A percentile compares a stretch with the other conserved stretches of the same genome.
Evolutionary conservation across 495 filamentous ascomycete species (phyloP).

Genomic region (Neurospora sp.): DNA sequence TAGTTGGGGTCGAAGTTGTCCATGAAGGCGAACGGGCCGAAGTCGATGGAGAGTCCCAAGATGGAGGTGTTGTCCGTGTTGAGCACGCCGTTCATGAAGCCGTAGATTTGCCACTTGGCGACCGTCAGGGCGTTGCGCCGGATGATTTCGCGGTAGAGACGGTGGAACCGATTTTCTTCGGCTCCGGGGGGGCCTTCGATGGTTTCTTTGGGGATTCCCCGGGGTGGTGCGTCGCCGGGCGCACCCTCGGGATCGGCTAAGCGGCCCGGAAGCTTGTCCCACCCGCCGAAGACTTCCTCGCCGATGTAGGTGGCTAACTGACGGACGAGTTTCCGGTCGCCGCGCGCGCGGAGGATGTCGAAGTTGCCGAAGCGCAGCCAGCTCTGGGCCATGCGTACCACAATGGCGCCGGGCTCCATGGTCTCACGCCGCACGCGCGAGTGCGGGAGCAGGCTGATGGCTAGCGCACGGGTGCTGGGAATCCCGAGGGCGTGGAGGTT

Average conservation of each 20-base stretch:
- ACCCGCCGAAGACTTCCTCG: slow-evolving; percentile 76
- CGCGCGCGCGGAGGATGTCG: slow-evolving; percentile 70
- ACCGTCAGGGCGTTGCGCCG: slow-evolving; percentile 82
- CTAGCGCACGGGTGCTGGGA: slow-evolving; percentile 76
- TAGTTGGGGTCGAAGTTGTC: slow-evolving; percentile 90
- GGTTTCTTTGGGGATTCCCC: slow-evolving; percentile 43
- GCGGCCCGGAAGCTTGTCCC: slow-evolving; percentile 62
- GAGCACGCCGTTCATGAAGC: slow-evolving; percentile 94
- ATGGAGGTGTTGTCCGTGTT: slow-evolving; percentile 94
- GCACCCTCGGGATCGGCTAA: slow-evolving; percentile 36
- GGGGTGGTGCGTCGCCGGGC: slow-evolving; percentile 24
- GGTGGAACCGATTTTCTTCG: slow-evolving; percentile 75
- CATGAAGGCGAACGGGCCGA: slow-evolving; percentile 92
- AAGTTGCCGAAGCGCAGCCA: slow-evolving; percentile 96
- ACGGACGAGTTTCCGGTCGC: slow-evolving; percentile 64
- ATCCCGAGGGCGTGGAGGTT: slow-evolving; percentile 72
- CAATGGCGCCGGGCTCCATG: slow-evolving; percentile 88
- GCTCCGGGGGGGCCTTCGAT: slow-evolving; percentile 52
- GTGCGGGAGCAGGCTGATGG: slow-evolving; percentile 65
- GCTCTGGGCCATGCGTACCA: slow-evolving; percentile 77
- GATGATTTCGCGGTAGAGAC: slow-evolving; percentile 79
- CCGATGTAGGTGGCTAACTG: slow-evolving; percentile 69
- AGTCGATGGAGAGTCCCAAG: slow-evolving; percentile 81
- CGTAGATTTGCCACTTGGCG: slow-evolving; percentile 92
- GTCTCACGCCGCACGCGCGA: slow-evolving; percentile 65